Evolutionary conservation across 257 asterid genomes (phyloP).

Genomic region (Catharanthus roseus): DNA sequence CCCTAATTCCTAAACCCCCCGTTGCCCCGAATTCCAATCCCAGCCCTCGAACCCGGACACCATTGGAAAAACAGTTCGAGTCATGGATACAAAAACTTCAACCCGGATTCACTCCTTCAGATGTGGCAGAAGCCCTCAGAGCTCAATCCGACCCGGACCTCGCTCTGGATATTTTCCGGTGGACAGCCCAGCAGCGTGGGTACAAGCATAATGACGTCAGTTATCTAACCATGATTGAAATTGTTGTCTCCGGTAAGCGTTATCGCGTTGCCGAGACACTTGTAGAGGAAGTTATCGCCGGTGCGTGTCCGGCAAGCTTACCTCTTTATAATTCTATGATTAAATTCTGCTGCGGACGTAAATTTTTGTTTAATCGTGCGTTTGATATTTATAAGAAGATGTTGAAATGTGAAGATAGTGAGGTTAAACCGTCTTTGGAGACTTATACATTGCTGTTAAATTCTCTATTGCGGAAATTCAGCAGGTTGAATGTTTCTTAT

Average conservation of each 20-base stretch:
- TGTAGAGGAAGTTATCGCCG: conserved; percentile 78
- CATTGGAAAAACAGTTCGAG: conserved; percentile 68
- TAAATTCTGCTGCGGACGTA: conserved; percentile 73
- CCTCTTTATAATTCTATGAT: conserved; percentile 74
- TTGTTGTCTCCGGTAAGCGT: conserved; percentile 61
- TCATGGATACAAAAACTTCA: conserved; percentile 64
- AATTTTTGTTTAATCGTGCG: conserved; percentile 65
- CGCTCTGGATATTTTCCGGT: conserved; percentile 91
- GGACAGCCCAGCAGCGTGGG: conserved; percentile 87
- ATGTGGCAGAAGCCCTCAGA: conserved; percentile 56
- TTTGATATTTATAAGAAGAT: conserved; percentile 83
- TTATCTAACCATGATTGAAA: conserved; percentile 63
- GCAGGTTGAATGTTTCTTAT: conserved; percentile 51
- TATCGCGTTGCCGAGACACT: conserved; percentile 60
- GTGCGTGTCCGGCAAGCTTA: conserved; percentile 64
- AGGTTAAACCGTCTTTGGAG: conserved; percentile 56
- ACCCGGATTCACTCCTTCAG: conserved; percentile 80
- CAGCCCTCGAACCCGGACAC: conserved; percentile 48
- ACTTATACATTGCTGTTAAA: conserved; percentile 62
- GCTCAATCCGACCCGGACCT: conserved; percentile 84
- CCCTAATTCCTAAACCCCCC: conserved; percentile 22
- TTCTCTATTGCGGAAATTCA: conserved; percentile 65
- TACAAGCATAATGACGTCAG: conserved; percentile 69
- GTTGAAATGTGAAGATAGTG: conserved; percentile 51
- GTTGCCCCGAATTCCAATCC: conserved; percentile 7